Conservation (phyloP, 225 moss, liverwort and hornwort species). For the Thuidium tamariscinum region DNA sequence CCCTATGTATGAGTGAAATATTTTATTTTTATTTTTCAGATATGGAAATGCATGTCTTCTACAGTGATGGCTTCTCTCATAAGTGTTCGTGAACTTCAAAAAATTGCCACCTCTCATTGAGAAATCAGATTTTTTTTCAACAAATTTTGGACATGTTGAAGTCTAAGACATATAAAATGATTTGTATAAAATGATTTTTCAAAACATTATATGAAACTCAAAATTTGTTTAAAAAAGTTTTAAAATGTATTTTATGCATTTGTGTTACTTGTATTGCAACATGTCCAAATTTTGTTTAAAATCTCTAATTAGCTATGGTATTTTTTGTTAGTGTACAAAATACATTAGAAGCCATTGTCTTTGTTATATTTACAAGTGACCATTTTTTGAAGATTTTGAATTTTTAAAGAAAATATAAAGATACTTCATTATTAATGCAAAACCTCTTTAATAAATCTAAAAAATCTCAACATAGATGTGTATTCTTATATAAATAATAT, state of each 20-base stretch:
- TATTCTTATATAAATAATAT: too few species aligned
- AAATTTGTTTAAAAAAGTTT: background rate
- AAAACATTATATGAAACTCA: background rate
- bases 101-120: background rate
- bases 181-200: background rate
- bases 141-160: background rate
- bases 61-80: background rate
- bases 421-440: too few species aligned
- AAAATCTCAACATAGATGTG: too few species aligned
- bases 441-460: too few species aligned
- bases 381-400: too few species aligned
- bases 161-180: too few species aligned
- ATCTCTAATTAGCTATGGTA: background rate
- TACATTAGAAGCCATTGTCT: rapidly evolving
- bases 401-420: too few species aligned
- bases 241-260: background rate
- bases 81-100: background rate
- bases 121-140: background rate
- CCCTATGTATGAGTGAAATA: background rate
- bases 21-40: background rate
- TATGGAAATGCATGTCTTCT: background rate
- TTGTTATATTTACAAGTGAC: too few species aligned
- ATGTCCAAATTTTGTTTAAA: background rate
- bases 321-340: background rate
- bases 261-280: background rate